Evolutionary conservation across 768 basidiomycete genomes (phyloP).

Genomic region (Rhizopogon roseolus): DNA sequence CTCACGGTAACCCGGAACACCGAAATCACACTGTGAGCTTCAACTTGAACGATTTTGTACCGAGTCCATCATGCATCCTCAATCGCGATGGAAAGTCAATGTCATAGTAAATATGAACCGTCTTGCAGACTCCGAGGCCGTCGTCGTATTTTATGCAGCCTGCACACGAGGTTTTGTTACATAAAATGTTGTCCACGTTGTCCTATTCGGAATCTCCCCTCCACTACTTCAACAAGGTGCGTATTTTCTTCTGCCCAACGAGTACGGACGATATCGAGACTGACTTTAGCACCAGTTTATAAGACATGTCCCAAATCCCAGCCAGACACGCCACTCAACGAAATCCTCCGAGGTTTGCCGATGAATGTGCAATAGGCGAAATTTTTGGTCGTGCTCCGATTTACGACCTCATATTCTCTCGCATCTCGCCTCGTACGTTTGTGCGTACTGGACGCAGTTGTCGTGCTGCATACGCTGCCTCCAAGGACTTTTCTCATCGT

Average conservation of each 20-base stretch:
- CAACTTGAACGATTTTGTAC: no score
- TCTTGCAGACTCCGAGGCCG: no score
- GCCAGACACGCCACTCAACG: background rate
- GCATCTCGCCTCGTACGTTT: conserved; percentile 15
- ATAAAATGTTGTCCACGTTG: no score
- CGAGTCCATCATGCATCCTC: no score
- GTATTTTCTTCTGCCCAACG: background rate
- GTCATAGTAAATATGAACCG: no score
- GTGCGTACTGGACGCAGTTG: conserved; percentile 13
- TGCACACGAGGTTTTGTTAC: no score
- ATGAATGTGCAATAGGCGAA: background rate
- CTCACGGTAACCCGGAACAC: background rate
- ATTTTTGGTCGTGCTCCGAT: conserved; percentile 5
- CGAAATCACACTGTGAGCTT: background rate
- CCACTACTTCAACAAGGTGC: background rate
- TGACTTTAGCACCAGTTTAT: background rate
- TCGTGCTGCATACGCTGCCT: conserved; percentile 6
- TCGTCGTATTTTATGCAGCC: no score
- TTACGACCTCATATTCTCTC: conserved; percentile 6
- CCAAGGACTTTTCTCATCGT: conserved; percentile 10
- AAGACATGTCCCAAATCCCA: background rate
- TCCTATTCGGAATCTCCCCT: no score
- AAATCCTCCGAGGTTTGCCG: background rate
- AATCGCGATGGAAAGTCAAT: no score
- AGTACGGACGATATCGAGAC: background rate